Evolutionary conservation across 2,329 filamentous ascomycete genomes (phyloP).

Genomic region (Cytospora paraplurivora): DNA sequence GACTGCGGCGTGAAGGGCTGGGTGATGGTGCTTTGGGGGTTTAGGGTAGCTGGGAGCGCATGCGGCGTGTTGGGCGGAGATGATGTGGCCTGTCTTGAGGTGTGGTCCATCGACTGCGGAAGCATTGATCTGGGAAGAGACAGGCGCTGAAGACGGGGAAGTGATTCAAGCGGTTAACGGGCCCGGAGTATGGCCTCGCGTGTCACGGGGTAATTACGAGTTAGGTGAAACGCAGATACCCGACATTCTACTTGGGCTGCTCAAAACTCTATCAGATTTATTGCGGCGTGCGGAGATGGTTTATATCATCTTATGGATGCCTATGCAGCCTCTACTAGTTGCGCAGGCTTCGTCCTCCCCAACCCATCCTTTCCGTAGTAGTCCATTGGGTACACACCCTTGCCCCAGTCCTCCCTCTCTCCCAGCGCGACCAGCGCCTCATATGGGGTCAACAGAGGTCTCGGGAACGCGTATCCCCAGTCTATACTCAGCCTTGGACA

Average conservation of each 20-base stretch:
- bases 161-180: not conserved
- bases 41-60: not conserved
- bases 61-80: not conserved
- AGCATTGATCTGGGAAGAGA: not conserved
- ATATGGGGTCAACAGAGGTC: constrained; percentile 88
- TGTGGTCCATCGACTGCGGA: not conserved
- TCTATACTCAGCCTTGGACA: constrained; percentile 97
- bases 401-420: constrained; percentile 73
- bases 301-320: not conserved
- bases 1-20: constrained; percentile 32
- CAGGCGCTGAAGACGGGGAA: not conserved
- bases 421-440: constrained; percentile 91
- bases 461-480: constrained; percentile 95
- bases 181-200: not conserved
- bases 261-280: no score
- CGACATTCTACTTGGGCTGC: not conserved
- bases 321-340: constrained; percentile 24
- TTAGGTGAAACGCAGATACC: not conserved
- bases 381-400: constrained; percentile 91
- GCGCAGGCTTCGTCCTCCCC: constrained; percentile 68
- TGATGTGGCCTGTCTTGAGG: not conserved
- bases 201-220: not conserved
- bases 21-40: not conserved
- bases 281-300: not conserved
- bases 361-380: constrained; percentile 93